Evolutionary conservation across 192 early-diverging fungal genomes (phyloP), one percentile per base, ranked within the genome.

Genomic region (Gryganskiella cystojenkinii): DNA sequence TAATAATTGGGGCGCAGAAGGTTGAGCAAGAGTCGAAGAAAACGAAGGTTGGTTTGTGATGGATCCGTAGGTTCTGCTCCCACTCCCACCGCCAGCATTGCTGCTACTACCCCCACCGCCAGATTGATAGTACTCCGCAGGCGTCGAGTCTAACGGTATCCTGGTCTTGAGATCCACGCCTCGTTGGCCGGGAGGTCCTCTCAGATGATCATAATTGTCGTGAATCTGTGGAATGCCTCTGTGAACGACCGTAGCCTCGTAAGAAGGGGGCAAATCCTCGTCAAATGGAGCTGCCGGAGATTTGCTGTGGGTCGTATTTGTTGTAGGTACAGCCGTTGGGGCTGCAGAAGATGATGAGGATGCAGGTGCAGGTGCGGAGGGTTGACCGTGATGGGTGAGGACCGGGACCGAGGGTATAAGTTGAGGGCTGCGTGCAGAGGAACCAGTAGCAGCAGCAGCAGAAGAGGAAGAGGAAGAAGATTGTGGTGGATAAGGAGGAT

Each of bases 121-220:
- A 31, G 61, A 42, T 20, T 62, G 68, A 40, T 64, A 71, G 19
- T 71, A 46, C 43, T 53, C 54, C 15, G 70, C 28, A 27, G 70
- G 70, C 5, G 70, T 65, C 15, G 71, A 73, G 31, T 73, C 71
- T 2, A 65, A 35, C 9, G 71, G 71, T 65, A 73, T 73, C 43
- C 74, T 68, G 17, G 74, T 69, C 43, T 78, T 78, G 25, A 78
- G 50, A 57, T 78, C 74, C 6, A 60, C 37, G 10, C 74, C 74
- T n/a, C 74, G 74, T 49, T 78, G 74, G 1, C 74, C 56, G 14
- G 56, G 54, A 14, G 74, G 74, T 30, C 74, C 74, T 42, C 74
- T 13, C 2, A 78, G 55, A 10, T 78, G 74, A 37, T 78, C 74
- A 24, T 78, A 78, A 46, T 78, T 78, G 50, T 78, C 74, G 22